phyloP scores from a whole-genome alignment of 139 green algal genomes.

The Haematococcus sp. region DNA sequence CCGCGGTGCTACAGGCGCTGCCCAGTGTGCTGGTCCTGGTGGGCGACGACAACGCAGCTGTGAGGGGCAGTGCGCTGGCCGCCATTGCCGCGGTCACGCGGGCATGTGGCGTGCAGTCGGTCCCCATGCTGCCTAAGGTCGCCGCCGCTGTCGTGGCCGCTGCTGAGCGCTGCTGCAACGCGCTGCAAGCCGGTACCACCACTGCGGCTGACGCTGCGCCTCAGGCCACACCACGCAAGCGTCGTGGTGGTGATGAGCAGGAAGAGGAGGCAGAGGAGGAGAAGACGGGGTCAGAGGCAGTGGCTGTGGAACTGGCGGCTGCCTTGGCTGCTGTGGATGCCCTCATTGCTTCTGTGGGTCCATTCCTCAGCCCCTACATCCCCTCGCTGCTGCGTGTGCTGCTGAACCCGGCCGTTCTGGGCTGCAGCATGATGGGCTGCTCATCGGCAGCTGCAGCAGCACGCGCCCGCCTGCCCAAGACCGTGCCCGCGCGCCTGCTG shows the following conservation, averaged over 20 bases:
- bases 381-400: constrained; percentile 54
- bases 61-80: constrained; percentile 50
- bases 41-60: constrained; percentile 13
- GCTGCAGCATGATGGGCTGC: constrained; percentile 7
- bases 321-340: constrained; percentile 62
- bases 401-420: constrained; percentile 50
- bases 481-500: constrained; percentile 9
- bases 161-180: background rate
- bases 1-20: constrained; percentile 28
- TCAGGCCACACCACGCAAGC: background rate
- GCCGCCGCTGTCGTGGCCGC: constrained; percentile 22
- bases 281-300: constrained; percentile 2
- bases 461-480: background rate
- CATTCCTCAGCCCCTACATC: constrained; percentile 72
- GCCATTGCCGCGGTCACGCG: constrained; percentile 37
- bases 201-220: background rate
- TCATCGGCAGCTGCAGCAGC: background rate
- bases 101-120: constrained; percentile 42
- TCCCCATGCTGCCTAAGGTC: constrained; percentile 61
- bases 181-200: background rate
- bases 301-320: constrained; percentile 51
- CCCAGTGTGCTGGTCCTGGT: constrained; percentile 41
- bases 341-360: constrained; percentile 54
- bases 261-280: background rate
- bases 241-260: background rate